Evolutionary conservation across 352 stramenopile genomes (phyloP).

Genomic region (Phytophthora vignae): DNA sequence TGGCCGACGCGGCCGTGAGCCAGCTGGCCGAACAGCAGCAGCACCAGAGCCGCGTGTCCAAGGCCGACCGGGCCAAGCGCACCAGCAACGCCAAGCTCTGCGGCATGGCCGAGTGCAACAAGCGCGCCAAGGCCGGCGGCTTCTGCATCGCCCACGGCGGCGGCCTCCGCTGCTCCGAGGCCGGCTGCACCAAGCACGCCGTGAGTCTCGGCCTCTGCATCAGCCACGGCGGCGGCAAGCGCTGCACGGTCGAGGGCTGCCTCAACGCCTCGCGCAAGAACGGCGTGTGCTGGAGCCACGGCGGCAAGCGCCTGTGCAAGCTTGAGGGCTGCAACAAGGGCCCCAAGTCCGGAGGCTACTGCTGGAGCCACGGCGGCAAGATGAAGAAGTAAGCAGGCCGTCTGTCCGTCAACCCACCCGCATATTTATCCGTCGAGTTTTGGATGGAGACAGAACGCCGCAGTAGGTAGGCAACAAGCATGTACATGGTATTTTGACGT

Average conservation of each 20-base stretch:
- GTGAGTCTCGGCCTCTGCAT: constrained; percentile 88
- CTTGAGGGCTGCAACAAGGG: constrained; percentile 83
- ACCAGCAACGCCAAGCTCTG: constrained; percentile 80
- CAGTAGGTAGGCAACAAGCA: neutral
- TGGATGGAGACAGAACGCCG: constrained; percentile 16
- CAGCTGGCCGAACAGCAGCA: constrained; percentile 52
- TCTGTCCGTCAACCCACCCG: neutral
- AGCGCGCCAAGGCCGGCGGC: constrained; percentile 82
- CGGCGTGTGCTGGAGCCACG: constrained; percentile 84
- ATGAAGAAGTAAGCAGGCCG: constrained; percentile 71
- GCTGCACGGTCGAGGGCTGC: constrained; percentile 78
- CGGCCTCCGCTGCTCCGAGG: constrained; percentile 76
- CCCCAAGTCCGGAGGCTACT: constrained; percentile 84
- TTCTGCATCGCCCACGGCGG: constrained; percentile 87
- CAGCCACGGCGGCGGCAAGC: constrained; percentile 83
- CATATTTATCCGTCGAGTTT: constrained; percentile 54
- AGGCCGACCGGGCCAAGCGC: constrained; percentile 55
- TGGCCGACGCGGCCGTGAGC: constrained; percentile 55
- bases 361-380: constrained; percentile 86
- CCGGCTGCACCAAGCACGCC: constrained; percentile 80
- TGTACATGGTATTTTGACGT: constrained; percentile 40
- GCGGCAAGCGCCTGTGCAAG: constrained; percentile 84
- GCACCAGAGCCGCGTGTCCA: constrained; percentile 20
- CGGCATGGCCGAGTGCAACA: constrained; percentile 74
- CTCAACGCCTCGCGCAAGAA: constrained; percentile 85